A percentile compares a stretch with the other conserved stretches of the same genome.
These are phyloP conservation scores for Sphagnum fallax DNA, from an alignment of 228 moss, liverwort and hornwort genomes.

Conservation along the genomic window DNA sequence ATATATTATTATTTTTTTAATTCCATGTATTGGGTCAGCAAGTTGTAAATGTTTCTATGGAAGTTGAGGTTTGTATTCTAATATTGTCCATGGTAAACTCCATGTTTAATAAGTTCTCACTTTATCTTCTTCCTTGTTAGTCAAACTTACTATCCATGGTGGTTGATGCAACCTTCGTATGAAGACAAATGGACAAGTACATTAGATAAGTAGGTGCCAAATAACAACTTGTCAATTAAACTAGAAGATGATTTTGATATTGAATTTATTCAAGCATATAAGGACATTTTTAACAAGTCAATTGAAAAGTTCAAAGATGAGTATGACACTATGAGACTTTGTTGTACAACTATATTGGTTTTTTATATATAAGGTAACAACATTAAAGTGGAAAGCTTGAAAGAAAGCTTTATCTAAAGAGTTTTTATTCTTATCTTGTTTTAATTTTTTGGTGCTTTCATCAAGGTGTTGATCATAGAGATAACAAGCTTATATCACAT, in stretches of 20 bases:
- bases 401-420: no score
- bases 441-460: background rate
- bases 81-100: no score
- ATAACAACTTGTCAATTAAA: slow-evolving; percentile 19
- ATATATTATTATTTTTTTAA: no score
- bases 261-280: slow-evolving; percentile 32
- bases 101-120: no score
- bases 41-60: no score
- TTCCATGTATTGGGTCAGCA: no score
- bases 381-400: no score
- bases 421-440: background rate
- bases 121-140: no score
- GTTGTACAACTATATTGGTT: no score
- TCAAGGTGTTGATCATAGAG: background rate
- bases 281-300: slow-evolving; percentile 48
- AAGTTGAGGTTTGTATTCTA: no score
- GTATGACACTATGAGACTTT: slow-evolving; percentile 37
- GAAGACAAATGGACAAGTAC: slow-evolving; percentile 14
- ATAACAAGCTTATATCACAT: no score
- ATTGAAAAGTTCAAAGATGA: slow-evolving; percentile 54
- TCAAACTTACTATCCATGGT: background rate
- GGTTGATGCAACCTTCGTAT: slow-evolving; percentile 18
- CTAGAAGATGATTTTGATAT: slow-evolving; percentile 26
- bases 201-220: slow-evolving; percentile 9
- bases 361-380: no score